These are phyloP conservation scores for Populus pruinosa DNA, from an alignment of 345 rosid genomes.

Conservation along the genomic window DNA sequence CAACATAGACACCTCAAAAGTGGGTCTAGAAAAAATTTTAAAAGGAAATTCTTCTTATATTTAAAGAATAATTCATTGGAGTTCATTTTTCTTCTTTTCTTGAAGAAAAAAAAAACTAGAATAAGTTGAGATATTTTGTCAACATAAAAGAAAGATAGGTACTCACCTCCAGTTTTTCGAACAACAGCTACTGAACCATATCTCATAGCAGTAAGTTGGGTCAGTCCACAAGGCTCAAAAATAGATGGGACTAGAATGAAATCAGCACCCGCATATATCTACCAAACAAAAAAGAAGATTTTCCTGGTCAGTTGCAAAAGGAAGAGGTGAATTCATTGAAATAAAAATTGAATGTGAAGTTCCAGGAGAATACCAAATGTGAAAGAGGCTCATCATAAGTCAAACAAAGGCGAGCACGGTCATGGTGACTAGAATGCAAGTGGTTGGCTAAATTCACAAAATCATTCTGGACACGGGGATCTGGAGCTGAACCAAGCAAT, in stretches of 20 bases:
- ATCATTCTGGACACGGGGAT: conserved; percentile 90
- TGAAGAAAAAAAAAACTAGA: background rate
- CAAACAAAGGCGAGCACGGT: conserved; percentile 75
- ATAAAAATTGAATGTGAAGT: background rate
- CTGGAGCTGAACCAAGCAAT: conserved; percentile 94
- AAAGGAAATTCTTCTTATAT: background rate
- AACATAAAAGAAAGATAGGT: background rate
- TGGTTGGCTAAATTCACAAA: conserved; percentile 75
- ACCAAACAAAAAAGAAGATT: background rate
- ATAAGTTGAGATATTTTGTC: background rate
- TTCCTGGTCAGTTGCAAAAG: conserved; percentile 8
- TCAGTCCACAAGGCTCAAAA: conserved; percentile 95
- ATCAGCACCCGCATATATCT: conserved; percentile 95
- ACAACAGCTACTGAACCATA: conserved; percentile 87
- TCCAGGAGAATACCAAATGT: conserved; percentile 58
- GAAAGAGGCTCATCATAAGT: conserved; percentile 96
- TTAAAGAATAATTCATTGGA: background rate
- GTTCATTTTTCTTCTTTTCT: background rate
- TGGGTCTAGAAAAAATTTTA: background rate
- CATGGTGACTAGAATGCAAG: conserved; percentile 61
- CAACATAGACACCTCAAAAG: background rate
- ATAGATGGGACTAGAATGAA: conserved; percentile 89
- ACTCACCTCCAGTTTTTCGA: conserved; percentile 86
- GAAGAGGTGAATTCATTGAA: background rate
- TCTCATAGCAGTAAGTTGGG: conserved; percentile 92